Evolutionary conservation across 2,329 filamentous ascomycete species (phyloP), one percentile per base, ranked within the genome.

Genomic region (Plectosphaerella cucumerina): DNA sequence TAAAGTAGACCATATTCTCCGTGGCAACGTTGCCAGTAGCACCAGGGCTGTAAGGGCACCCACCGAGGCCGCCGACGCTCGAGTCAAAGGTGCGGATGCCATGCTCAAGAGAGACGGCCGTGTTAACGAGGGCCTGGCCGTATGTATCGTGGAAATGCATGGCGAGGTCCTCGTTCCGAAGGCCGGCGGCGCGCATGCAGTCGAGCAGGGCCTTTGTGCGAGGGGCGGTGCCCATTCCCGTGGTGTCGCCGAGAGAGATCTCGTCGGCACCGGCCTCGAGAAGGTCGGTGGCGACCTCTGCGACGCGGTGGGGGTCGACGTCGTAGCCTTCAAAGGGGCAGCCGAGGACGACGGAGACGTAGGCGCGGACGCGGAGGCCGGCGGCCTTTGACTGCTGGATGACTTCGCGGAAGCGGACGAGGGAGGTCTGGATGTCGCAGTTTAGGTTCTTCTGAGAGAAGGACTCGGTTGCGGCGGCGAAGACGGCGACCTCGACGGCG

Each of bases 81-180:
- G 81, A 82, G 63, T 96, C 90, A 64, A 95, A 94, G 0, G 82
- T 88, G 31, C 88, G 73, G 39, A 95, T 80, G 0, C 90, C 90
- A 58, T 88, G 82, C 63, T 90, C 86, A 26, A 94, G 78, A 35
- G 86, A 85, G 1, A 92, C 84, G 11, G 89, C 84, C 5, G 85
- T 86, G 63, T 95, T 95, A 8, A 90, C 86, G n/a, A 93, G 73
- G 1, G 89, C 90, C 71, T 91, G 87, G 1, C 89, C 90, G 63
- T 91, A 93, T 1, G 90, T 95, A 63, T 96, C 89, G 67, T 96
- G 90, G 62, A 95, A 93, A 68, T 96, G 90, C 71, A 92, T 84
- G 0, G 89, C 89, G 11, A 95, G 70, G 60, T 89, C 85, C 59
- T 85, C 82, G 50, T 78, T 79, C 18, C 85, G 77, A 17, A 95